phyloP scores from a whole-genome alignment of 352 stramenopile genomes.

The Globisporangium irregulare region DNA sequence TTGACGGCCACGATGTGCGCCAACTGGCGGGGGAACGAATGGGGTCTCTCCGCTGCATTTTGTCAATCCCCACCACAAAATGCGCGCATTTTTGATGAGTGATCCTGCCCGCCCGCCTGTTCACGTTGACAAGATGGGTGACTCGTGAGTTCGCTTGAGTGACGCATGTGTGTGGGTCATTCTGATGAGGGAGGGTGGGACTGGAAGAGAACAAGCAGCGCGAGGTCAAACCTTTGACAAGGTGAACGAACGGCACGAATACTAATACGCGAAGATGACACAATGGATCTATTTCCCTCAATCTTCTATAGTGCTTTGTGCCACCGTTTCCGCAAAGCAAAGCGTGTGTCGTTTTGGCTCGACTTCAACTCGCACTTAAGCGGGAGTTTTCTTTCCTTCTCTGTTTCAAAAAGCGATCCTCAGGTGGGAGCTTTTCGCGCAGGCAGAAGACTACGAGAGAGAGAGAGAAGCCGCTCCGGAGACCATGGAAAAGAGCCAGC shows the following conservation, averaged over 20 bases:
- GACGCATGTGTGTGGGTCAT: neutral
- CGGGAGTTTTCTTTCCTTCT: neutral
- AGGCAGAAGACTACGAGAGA: neutral
- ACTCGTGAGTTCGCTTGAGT: neutral
- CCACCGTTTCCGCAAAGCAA: neutral
- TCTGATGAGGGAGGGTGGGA: neutral
- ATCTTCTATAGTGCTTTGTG: neutral
- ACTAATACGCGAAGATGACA: too few species aligned
- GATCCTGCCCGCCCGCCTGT: neutral
- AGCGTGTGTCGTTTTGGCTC: neutral
- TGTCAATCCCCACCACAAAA: neutral
- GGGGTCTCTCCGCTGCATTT: neutral
- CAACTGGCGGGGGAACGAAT: neutral
- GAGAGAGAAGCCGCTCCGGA: neutral
- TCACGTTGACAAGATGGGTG: neutral
- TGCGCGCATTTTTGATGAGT: constrained; percentile 5
- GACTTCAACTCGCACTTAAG: constrained; percentile 9
- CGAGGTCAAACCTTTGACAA: too few species aligned
- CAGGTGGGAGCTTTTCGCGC: constrained; percentile 2
- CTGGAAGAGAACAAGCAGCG: neutral
- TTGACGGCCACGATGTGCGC: neutral
- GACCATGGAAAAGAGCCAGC: constrained; percentile 66
- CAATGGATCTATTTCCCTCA: too few species aligned
- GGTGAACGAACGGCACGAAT: too few species aligned
- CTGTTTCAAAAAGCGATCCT: constrained; percentile 1